These are phyloP conservation scores for Chloromonas sp. DNA, from an alignment of 163 green algal genomes.

Conservation along the genomic window DNA sequence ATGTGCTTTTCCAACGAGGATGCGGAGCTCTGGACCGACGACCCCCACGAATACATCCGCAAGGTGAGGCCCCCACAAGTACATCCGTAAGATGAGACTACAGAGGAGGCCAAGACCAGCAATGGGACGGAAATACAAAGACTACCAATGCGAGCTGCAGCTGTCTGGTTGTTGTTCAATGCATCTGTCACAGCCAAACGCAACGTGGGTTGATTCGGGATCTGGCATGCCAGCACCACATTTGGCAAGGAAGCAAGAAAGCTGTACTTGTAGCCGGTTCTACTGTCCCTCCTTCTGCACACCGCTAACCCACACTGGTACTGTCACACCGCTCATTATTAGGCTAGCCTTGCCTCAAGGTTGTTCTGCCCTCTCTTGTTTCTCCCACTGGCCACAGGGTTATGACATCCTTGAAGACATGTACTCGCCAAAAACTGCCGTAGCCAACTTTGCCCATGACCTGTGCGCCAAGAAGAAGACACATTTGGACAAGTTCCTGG, in stretches of 20 bases:
- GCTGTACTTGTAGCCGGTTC: too few species aligned
- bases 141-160: too few species aligned
- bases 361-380: neutral
- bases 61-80: conserved; percentile 52
- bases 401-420: conserved; percentile 98
- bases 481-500: conserved; percentile 69
- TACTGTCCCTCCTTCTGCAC: neutral
- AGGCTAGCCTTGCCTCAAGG: too few species aligned
- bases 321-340: too few species aligned
- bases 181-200: too few species aligned
- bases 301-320: too few species aligned
- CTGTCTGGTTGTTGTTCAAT: too few species aligned
- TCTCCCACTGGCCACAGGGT: conserved; percentile 40
- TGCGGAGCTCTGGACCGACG: conserved; percentile 82
- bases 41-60: conserved; percentile 95
- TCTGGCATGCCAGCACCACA: too few species aligned
- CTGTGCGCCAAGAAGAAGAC: conserved; percentile 70
- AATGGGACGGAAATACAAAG: too few species aligned
- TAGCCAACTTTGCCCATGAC: conserved; percentile 83
- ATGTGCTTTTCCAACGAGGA: conserved; percentile 90
- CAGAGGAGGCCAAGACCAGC: too few species aligned
- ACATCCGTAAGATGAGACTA: neutral
- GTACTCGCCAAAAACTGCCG: conserved; percentile 78
- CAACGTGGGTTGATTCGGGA: too few species aligned
- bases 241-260: too few species aligned